Evolutionary conservation across 2,329 filamentous ascomycete genomes (phyloP).

Genomic region (Byssochlamys sp.): DNA sequence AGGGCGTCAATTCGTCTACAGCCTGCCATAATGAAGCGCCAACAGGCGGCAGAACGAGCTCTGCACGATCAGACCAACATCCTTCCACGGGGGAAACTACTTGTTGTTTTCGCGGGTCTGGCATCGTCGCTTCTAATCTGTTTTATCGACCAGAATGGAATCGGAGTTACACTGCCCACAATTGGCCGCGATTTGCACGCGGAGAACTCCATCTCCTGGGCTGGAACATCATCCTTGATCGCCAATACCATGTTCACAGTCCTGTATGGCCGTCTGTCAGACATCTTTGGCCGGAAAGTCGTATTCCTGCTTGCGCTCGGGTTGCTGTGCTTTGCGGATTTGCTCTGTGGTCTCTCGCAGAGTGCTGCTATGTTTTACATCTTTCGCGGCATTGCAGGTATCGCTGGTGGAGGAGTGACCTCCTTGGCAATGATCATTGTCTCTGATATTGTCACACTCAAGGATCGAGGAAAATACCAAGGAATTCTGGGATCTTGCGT

Average conservation of each 20-base stretch:
- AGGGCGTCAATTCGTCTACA: slow-evolving; percentile 4
- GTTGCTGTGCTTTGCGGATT: slow-evolving; percentile 47
- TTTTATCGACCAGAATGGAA: slow-evolving; percentile 50
- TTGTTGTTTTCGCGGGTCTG: slow-evolving; percentile 43
- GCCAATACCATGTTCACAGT: slow-evolving; percentile 57
- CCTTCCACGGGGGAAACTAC: slow-evolving; percentile 39
- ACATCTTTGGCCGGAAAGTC: slow-evolving; percentile 52
- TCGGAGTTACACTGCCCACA: slow-evolving; percentile 45
- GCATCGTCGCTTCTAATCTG: slow-evolving; percentile 46
- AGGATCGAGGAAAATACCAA: slow-evolving; percentile 49
- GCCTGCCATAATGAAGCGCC: slow-evolving; percentile 19
- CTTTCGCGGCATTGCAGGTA: slow-evolving; percentile 51
- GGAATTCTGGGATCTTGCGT: slow-evolving; percentile 39
- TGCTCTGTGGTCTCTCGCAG: slow-evolving; percentile 50
- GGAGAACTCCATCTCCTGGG: slow-evolving; percentile 53
- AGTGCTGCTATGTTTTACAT: slow-evolving; percentile 51
- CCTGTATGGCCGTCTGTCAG: slow-evolving; percentile 53
- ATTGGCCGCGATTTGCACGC: slow-evolving; percentile 41
- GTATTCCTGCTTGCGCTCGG: slow-evolving; percentile 47
- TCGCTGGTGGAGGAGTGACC: slow-evolving; percentile 54
- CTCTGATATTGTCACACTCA: slow-evolving; percentile 50
- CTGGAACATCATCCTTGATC: slow-evolving; percentile 60
- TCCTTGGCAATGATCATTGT: slow-evolving; percentile 54
- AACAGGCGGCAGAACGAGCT: slow-evolving; percentile 34
- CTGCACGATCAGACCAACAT: slow-evolving; percentile 51